Conservation (phyloP, 2,329 filamentous ascomycete species). For the Apiospora koreana region DNA sequence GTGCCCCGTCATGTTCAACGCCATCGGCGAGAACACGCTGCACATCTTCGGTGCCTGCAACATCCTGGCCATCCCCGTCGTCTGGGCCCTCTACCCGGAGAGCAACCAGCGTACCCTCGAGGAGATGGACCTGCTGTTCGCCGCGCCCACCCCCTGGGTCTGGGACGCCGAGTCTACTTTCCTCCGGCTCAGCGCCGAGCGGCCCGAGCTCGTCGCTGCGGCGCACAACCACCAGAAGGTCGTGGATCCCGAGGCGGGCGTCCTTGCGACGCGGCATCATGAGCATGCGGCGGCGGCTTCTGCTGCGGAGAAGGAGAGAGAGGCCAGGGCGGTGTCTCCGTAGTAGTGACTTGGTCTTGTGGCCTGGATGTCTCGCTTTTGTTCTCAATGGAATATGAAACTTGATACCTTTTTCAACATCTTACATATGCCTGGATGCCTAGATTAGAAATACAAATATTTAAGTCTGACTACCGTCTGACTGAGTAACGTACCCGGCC, state of each 20-base stretch:
- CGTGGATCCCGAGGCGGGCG: conserved; percentile 29
- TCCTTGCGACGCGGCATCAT: background rate
- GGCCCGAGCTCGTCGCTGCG: conserved; percentile 48
- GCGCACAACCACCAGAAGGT: conserved; percentile 28
- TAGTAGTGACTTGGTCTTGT: background rate
- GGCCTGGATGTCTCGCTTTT: too few relatives aligned
- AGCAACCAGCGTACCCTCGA: conserved; percentile 74
- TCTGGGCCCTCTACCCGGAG: conserved; percentile 75
- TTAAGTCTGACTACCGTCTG: too few relatives aligned
- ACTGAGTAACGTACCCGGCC: too few relatives aligned
- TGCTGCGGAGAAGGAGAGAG: background rate
- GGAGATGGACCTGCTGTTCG: conserved; percentile 75
- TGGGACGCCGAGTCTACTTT: conserved; percentile 73
- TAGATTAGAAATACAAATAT: too few relatives aligned
- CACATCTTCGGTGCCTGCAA: conserved; percentile 74
- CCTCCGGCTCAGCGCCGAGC: conserved; percentile 60
- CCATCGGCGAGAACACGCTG: conserved; percentile 69
- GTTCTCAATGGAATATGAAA: too few relatives aligned
- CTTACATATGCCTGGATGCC: too few relatives aligned
- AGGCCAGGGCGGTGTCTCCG: background rate
- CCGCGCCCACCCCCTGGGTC: conserved; percentile 64
- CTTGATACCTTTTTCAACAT: too few relatives aligned
- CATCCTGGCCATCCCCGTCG: conserved; percentile 64
- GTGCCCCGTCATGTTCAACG: conserved; percentile 32
- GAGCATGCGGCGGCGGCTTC: background rate